Evolutionary conservation across 164 flowering plant species (phyloP).

Genomic region (Kalanchoe fedtschenkoi): DNA sequence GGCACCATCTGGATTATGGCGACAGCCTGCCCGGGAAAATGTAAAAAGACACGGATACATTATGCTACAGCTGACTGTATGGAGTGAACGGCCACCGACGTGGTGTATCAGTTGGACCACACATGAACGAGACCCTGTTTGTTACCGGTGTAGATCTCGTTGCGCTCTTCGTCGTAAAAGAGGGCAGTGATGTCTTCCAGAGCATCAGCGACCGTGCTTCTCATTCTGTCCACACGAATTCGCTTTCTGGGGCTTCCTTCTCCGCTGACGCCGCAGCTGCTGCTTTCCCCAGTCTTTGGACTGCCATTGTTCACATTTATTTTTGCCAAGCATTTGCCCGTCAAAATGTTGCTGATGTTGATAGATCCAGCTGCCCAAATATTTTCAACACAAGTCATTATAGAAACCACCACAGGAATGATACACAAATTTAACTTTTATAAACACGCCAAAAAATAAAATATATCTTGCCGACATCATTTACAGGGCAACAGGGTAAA

Average conservation of each 20-base stretch:
- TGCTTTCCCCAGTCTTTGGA: slow-evolving; percentile 24
- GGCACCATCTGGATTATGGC: too few relatives aligned
- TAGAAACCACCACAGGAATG: background rate
- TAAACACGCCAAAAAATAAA: too few relatives aligned
- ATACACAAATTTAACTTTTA: background rate
- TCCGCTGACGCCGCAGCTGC: slow-evolving; percentile 11
- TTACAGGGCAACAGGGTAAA: background rate
- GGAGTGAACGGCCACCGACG: background rate
- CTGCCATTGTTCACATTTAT: slow-evolving; percentile 40
- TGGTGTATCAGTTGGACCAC: slow-evolving; percentile 64
- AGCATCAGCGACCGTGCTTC: slow-evolving; percentile 70
- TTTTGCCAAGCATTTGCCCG: slow-evolving; percentile 90
- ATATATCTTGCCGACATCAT: too few relatives aligned
- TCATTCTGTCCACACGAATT: slow-evolving; percentile 19
- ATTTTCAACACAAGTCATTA: background rate
- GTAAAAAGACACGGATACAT: too few relatives aligned
- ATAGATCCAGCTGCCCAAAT: slow-evolving; percentile 74
- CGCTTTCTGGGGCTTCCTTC: slow-evolving; percentile 26
- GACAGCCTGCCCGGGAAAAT: too few relatives aligned
- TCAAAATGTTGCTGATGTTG: slow-evolving; percentile 84
- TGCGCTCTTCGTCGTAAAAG: slow-evolving; percentile 92
- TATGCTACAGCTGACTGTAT: too few relatives aligned
- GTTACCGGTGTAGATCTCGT: slow-evolving; percentile 90
- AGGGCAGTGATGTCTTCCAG: slow-evolving; percentile 92
- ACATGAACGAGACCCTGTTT: slow-evolving; percentile 79